phyloP scores from a whole-genome alignment of 345 rosid species.

The Chamaenerion angustifolium region DNA sequence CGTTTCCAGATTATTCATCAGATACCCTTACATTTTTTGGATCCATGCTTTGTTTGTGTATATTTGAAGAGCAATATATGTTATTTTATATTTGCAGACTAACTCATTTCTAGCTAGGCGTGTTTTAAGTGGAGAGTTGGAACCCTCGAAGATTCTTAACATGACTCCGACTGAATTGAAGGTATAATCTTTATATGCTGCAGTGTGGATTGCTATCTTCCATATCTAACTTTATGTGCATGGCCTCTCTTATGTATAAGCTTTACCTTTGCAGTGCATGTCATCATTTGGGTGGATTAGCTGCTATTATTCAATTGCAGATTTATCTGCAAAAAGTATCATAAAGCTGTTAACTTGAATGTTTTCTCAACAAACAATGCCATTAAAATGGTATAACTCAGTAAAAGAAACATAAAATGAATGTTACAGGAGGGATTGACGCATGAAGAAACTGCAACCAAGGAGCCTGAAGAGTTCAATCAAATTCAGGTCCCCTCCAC shows the following conservation, averaged over 20 bases:
- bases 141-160: conserved; percentile 65
- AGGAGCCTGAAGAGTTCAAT: conserved; percentile 78
- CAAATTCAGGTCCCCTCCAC: conserved; percentile 53
- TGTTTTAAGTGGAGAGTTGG: conserved; percentile 65
- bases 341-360: no score
- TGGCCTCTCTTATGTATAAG: not conserved
- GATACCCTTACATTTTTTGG: not conserved
- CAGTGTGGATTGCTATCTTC: not conserved
- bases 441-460: conserved; percentile 59
- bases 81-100: conserved; percentile 5
- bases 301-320: no score
- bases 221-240: no score
- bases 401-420: no score
- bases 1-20: not conserved
- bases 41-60: not conserved
- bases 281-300: not conserved
- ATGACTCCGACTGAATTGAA: conserved; percentile 90
- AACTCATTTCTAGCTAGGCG: conserved; percentile 53
- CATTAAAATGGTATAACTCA: no score
- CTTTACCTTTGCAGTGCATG: not conserved
- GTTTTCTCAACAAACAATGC: no score
- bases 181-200: conserved; percentile 20
- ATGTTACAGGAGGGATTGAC: conserved; percentile 74
- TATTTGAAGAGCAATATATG: not conserved
- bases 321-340: no score